These are phyloP conservation scores for Candida anglica DNA, from an alignment of 805 yeast genomes.

Conservation along the genomic window DNA sequence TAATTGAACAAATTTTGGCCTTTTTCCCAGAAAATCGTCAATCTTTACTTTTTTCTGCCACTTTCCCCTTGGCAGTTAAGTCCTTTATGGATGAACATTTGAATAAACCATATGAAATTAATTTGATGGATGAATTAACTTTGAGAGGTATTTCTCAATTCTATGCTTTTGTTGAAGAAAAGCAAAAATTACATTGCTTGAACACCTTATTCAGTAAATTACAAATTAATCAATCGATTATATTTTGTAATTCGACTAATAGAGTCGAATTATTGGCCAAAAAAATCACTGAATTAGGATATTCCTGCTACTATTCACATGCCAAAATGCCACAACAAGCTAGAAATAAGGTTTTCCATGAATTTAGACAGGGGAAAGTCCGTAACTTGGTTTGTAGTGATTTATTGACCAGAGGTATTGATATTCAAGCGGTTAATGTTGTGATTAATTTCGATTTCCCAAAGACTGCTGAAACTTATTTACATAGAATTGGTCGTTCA, in stretches of 20 bases:
- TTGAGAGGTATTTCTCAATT: constrained; percentile 94
- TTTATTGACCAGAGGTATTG: constrained; percentile 95
- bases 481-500: constrained; percentile 98
- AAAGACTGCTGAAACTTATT: constrained; percentile 93
- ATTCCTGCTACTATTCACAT: constrained; percentile 94
- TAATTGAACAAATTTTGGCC: constrained; percentile 79
- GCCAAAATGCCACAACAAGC: constrained; percentile 97
- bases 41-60: constrained; percentile 86
- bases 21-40: constrained; percentile 72
- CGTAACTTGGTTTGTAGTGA: constrained; percentile 97
- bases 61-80: constrained; percentile 93
- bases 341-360: constrained; percentile 97
- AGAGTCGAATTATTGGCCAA: constrained; percentile 95
- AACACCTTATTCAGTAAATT: constrained; percentile 92
- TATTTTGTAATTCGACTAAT: constrained; percentile 94
- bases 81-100: constrained; percentile 88
- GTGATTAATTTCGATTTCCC: constrained; percentile 99
- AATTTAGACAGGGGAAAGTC: constrained; percentile 96
- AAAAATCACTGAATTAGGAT: constrained; percentile 93
- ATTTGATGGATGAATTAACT: constrained; percentile 96
- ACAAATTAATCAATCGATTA: constrained; percentile 94
- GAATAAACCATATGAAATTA: constrained; percentile 90
- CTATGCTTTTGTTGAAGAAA: constrained; percentile 97
- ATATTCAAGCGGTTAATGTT: constrained; percentile 97
- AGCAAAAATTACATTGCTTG: constrained; percentile 91